Evolutionary conservation across 2,329 filamentous ascomycete species (phyloP), one percentile per base, ranked within the genome.

Genomic region (Clarireedia monteithiana): DNA sequence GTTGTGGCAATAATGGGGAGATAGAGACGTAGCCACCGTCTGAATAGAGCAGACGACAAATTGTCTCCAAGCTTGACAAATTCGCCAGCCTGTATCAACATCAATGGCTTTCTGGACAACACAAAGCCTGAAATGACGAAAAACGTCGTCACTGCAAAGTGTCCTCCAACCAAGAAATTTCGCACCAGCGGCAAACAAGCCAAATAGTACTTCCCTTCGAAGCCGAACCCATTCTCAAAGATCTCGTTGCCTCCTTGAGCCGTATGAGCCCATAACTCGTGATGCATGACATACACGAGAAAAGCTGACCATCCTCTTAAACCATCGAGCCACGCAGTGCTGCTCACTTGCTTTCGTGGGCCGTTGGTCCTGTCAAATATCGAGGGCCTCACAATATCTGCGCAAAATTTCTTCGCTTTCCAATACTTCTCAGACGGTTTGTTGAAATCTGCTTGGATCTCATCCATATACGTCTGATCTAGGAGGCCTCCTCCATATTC

Each of bases 121-220:
- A 71, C 74, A 58, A 76, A 76, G 34, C 75, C 75, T 2, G 75
- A 77, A 20, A 77, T 74, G 58, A 77, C 69, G 64, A 77, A 77
- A 65, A 78, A 77, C 26, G 77, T 69, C 57, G 75, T 23, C 72
- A 81, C 79, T 5, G 83, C 80, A 46, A 78, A 79, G 60, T 86
- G 81, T 0, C 83, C 81, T 2, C 83, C 80, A 2, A 75, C 74
- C 65, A 86, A 84, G 62, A 87, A 76, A 38, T 74, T 72, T 27
- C 85, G 75, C 36, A 89, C 67, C 1, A 75, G 73, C 4, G 83
- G 84, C 4, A 88, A 72, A 53, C 75, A 24, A 70, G 66, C 63
- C 72, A 75, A 52, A 72, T 63, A 48, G 61, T 61, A 59, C 49
- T 62, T 40, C 61, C 65, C 40, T 60, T 65, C 60, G 69, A 69